Conservation (phyloP, 352 stramenopile species). For the Pythium chondricola region DNA sequence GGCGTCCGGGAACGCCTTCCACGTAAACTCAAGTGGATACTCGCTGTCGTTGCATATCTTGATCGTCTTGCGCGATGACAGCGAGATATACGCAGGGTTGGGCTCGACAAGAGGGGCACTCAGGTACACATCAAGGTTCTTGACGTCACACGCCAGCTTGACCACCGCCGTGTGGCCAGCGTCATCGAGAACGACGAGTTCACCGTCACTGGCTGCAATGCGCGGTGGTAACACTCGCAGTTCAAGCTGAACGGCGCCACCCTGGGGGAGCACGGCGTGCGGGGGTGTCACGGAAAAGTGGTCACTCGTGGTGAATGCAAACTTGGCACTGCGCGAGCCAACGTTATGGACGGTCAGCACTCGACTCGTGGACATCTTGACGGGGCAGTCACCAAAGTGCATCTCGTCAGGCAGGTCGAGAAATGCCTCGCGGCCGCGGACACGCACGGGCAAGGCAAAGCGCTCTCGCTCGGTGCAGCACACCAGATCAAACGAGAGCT, state of each 20-base stretch:
- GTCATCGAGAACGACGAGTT: slow-evolving; percentile 83
- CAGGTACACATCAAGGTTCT: slow-evolving; percentile 90
- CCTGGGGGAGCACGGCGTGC: slow-evolving; percentile 56
- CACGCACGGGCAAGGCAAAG: slow-evolving; percentile 90
- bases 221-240: slow-evolving; percentile 41
- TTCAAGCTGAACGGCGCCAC: slow-evolving; percentile 73
- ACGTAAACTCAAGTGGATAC: slow-evolving; percentile 87
- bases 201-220: slow-evolving; percentile 42
- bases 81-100: slow-evolving; percentile 88
- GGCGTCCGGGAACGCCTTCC: slow-evolving; percentile 84
- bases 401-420: slow-evolving; percentile 90
- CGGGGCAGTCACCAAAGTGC: slow-evolving; percentile 76
- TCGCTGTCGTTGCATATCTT: slow-evolving; percentile 93
- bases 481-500: slow-evolving; percentile 89
- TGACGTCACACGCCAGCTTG: slow-evolving; percentile 54
- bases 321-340: slow-evolving; percentile 68
- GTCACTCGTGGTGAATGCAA: slow-evolving; percentile 59
- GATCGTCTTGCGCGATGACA: slow-evolving; percentile 85
- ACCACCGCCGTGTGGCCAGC: slow-evolving; percentile 70
- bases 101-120: slow-evolving; percentile 80
- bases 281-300: slow-evolving; percentile 60
- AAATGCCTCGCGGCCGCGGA: slow-evolving; percentile 73
- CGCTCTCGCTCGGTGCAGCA: slow-evolving; percentile 92
- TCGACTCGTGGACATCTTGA: slow-evolving; percentile 77
- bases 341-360: slow-evolving; percentile 89